Percentiles rank a stretch among this genome's conserved stretches.
Evolutionary conservation across 2,329 filamentous ascomycete genomes (phyloP).

Genomic region (Incumbomyces lentus): DNA sequence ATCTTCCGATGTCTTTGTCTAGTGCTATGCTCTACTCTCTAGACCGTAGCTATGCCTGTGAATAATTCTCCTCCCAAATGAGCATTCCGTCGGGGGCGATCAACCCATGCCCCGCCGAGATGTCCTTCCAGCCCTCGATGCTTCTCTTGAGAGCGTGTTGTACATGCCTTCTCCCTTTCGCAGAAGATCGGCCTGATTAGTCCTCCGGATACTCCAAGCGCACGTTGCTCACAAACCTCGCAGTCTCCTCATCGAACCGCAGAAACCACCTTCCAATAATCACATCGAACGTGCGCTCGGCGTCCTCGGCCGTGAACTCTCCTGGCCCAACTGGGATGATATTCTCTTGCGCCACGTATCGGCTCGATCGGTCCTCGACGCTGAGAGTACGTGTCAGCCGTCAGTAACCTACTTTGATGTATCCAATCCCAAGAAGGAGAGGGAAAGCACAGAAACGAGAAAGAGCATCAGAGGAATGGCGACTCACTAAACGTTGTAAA

Average conservation of each 20-base stretch:
- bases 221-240: constrained; percentile 73
- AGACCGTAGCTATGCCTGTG: too few species aligned
- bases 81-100: too few species aligned
- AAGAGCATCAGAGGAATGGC: background rate
- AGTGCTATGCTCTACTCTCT: too few species aligned
- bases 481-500: constrained; percentile 77
- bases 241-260: constrained; percentile 58
- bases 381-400: background rate
- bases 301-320: constrained; percentile 42
- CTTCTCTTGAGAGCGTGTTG: too few species aligned
- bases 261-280: constrained; percentile 77
- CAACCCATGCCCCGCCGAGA: too few species aligned
- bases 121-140: too few species aligned
- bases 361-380: constrained; percentile 55
- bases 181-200: constrained; percentile 28
- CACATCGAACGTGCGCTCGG: constrained; percentile 13
- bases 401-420: too few species aligned
- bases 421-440: background rate
- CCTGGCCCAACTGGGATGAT: constrained; percentile 51
- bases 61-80: too few species aligned
- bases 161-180: too few species aligned
- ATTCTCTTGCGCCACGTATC: constrained; percentile 74
- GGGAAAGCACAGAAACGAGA: constrained; percentile 5
- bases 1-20: too few species aligned
- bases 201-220: constrained; percentile 78